Conservation (phyloP, 306 rosid species). For the Sophora flavescens region DNA sequence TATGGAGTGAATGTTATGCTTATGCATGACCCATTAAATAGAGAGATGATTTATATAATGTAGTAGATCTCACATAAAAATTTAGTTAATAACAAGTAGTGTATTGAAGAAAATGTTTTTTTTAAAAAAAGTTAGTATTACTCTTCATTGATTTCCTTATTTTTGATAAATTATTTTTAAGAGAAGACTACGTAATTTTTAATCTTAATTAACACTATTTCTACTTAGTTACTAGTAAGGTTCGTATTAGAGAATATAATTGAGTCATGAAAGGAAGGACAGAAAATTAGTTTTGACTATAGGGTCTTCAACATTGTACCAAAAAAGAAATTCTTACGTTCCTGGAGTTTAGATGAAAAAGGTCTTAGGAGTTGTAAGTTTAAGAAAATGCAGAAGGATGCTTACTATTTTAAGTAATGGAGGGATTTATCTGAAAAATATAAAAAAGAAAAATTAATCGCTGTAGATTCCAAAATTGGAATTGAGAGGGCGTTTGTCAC, state of each 20-base stretch:
- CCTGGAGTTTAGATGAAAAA: neutral
- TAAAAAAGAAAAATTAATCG: neutral
- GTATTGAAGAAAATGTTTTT: too few relatives aligned
- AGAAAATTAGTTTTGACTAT: neutral
- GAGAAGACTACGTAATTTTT: too few relatives aligned
- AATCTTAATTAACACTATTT: too few relatives aligned
- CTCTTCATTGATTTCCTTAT: too few relatives aligned
- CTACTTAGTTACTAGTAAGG: neutral
- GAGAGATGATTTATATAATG: too few relatives aligned
- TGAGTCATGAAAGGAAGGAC: neutral
- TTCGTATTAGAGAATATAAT: neutral
- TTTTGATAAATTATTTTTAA: too few relatives aligned
- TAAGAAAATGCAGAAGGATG: neutral
- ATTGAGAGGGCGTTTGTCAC: conserved; percentile 33
- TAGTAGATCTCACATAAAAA: too few relatives aligned
- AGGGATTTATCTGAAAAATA: neutral
- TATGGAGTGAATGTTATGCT: too few relatives aligned
- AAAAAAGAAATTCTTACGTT: too few relatives aligned
- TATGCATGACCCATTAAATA: too few relatives aligned
- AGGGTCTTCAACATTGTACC: neutral
- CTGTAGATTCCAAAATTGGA: conserved; percentile 26
- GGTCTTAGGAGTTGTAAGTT: neutral
- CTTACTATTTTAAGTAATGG: neutral
- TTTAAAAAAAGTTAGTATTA: too few relatives aligned
- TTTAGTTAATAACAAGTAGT: too few relatives aligned